Evolutionary conservation across 768 basidiomycete species (phyloP).

Genomic region (Agaricus bisporus): DNA sequence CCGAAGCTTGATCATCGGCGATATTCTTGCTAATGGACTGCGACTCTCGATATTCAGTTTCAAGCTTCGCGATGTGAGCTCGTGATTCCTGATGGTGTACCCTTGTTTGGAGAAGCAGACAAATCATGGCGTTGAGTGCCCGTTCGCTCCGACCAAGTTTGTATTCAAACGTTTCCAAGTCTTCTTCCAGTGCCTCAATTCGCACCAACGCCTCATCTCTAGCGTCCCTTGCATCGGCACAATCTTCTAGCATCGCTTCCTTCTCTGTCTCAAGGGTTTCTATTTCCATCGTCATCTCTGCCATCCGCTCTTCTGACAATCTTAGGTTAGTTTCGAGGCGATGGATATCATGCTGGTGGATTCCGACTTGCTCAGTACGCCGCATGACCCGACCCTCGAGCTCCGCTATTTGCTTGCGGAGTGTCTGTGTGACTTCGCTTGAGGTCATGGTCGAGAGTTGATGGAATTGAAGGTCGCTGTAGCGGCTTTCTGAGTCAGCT

Average conservation of each 20-base stretch:
- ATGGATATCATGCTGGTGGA: constrained; percentile 75
- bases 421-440: constrained; percentile 44
- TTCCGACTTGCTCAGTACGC: constrained; percentile 67
- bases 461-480: constrained; percentile 55
- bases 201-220: constrained; percentile 55
- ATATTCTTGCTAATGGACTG: constrained; percentile 1
- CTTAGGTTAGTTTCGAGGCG: constrained; percentile 70
- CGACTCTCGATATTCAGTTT: not conserved
- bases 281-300: constrained; percentile 64
- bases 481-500: constrained; percentile 50
- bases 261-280: constrained; percentile 63
- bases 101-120: constrained; percentile 31
- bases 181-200: constrained; percentile 58
- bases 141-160: constrained; percentile 24
- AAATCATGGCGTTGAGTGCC: constrained; percentile 31
- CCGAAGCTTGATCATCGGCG: not conserved
- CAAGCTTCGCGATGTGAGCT: not conserved
- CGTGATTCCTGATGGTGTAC: not conserved
- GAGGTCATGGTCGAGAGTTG: constrained; percentile 61
- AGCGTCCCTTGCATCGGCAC: constrained; percentile 68
- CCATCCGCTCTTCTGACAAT: constrained; percentile 68
- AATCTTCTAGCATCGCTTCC: constrained; percentile 81
- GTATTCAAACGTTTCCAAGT: constrained; percentile 38
- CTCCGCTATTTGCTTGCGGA: constrained; percentile 62
- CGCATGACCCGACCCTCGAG: constrained; percentile 60